Percentiles rank a stretch among this genome's conserved stretches.
These are phyloP conservation scores for Rickenella mellea DNA, from an alignment of 768 basidiomycete genomes.

Conservation along the genomic window DNA sequence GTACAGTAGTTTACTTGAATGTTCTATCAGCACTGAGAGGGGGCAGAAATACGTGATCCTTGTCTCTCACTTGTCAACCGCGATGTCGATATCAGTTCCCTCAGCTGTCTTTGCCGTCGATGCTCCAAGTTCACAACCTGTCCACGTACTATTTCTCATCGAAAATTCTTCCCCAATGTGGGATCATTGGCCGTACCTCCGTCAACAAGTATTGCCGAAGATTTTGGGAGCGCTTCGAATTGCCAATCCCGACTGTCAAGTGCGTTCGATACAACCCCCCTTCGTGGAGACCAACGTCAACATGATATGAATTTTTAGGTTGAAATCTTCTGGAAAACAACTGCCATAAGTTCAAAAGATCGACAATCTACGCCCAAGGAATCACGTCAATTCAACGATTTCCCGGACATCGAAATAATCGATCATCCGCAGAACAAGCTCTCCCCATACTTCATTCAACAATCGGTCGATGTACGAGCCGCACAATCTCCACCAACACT, in stretches of 20 bases:
- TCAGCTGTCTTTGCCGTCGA: conserved; percentile 12
- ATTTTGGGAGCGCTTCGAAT: conserved; percentile 16
- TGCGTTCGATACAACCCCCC: too few species aligned
- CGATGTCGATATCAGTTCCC: too few species aligned
- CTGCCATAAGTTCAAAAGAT: conserved; percentile 1
- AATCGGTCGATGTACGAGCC: not conserved
- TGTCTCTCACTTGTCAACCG: too few species aligned
- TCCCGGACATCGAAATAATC: conserved; percentile 1
- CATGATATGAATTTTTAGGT: not conserved
- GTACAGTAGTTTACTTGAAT: too few species aligned
- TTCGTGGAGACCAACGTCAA: not conserved
- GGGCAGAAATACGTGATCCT: too few species aligned
- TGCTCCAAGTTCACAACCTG: conserved; percentile 13
- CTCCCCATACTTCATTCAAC: not conserved
- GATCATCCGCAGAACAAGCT: not conserved
- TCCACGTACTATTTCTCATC: conserved; percentile 19
- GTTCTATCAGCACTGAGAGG: too few species aligned
- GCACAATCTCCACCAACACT: not conserved
- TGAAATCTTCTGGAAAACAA: not conserved
- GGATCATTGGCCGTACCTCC: conserved; percentile 16
- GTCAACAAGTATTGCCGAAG: conserved; percentile 14
- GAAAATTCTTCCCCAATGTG: conserved; percentile 16
- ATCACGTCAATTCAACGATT: not conserved
- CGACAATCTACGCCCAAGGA: not conserved
- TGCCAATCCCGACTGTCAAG: conserved; percentile 10